Conservation (phyloP, 1,284 basidiomycete species). For the Leccinum griseonigrum region DNA sequence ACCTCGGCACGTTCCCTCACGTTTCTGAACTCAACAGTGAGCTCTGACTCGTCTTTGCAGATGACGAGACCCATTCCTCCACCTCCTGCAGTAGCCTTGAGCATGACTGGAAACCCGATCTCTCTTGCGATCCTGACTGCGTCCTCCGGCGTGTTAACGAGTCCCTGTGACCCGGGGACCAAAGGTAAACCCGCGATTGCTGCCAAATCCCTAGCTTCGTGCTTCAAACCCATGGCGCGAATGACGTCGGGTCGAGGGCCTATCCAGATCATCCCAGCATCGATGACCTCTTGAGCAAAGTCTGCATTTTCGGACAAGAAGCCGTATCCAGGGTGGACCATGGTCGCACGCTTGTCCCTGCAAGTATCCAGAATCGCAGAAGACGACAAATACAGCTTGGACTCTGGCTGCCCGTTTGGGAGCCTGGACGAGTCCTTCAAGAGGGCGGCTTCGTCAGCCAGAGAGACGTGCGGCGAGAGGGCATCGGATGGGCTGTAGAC, state of each 20-base stretch:
- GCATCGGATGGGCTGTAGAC: constrained; percentile 57
- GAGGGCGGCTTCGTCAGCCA: constrained; percentile 48
- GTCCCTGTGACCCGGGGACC: constrained; percentile 55
- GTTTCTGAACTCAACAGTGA: constrained; percentile 37
- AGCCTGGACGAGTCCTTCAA: constrained; percentile 28
- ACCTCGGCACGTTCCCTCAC: constrained; percentile 49
- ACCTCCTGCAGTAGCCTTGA: constrained; percentile 71
- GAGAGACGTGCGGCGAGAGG: constrained; percentile 50
- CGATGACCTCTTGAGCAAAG: constrained; percentile 50
- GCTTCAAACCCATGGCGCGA: constrained; percentile 60
- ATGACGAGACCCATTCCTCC: constrained; percentile 72
- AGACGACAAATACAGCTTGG: constrained; percentile 43
- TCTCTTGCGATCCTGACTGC: constrained; percentile 41
- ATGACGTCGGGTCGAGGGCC: constrained; percentile 59
- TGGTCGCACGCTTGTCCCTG: constrained; percentile 44
- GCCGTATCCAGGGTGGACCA: constrained; percentile 66
- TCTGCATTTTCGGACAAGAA: constrained; percentile 66
- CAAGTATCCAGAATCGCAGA: constrained; percentile 45
- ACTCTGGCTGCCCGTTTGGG: constrained; percentile 30
- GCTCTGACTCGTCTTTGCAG: constrained; percentile 44
- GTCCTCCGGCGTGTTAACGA: constrained; percentile 43
- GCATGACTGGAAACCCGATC: constrained; percentile 62
- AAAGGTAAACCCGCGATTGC: constrained; percentile 48
- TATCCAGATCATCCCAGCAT: constrained; percentile 55
- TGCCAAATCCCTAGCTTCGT: constrained; percentile 54